A percentile compares a stretch with the other conserved stretches of the same genome.
Evolutionary conservation across 371 early-diverging fungal species (phyloP).

Genomic region (Catenaria anguillulae): DNA sequence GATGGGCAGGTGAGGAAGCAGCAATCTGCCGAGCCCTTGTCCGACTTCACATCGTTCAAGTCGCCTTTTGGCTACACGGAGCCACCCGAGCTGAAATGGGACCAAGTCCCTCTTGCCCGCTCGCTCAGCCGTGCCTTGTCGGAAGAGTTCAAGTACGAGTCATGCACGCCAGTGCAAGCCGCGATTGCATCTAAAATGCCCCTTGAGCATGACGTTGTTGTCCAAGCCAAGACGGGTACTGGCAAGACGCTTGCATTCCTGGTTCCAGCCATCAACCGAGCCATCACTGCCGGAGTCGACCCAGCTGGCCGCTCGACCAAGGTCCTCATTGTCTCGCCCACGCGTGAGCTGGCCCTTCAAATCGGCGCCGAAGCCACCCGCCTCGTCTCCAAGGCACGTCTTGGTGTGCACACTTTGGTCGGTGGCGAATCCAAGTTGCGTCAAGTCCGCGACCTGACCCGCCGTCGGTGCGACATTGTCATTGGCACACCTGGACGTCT

Average conservation of each 20-base stretch:
- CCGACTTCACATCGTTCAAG: conserved; percentile 1
- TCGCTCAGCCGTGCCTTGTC: conserved; percentile 31
- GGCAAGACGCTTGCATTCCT: conserved; percentile 94
- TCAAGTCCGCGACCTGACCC: conserved; percentile 44
- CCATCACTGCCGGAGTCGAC: conserved; percentile 31
- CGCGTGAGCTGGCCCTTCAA: conserved; percentile 93
- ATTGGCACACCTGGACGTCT: conserved; percentile 94
- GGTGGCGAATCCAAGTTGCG: conserved; percentile 69
- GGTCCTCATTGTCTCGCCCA: conserved; percentile 82
- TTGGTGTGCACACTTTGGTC: conserved; percentile 63
- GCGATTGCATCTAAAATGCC: conserved; percentile 58
- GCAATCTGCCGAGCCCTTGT: no score
- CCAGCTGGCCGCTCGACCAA: conserved; percentile 11
- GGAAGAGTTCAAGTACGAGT: conserved; percentile 49
- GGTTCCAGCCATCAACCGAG: conserved; percentile 53
- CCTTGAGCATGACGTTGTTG: conserved; percentile 57
- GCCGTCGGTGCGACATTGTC: conserved; percentile 62
- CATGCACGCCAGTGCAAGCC: conserved; percentile 69
- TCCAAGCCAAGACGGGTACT: conserved; percentile 95
- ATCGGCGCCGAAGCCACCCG: conserved; percentile 71
- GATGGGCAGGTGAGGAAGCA: no score
- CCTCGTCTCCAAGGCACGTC: conserved; percentile 36
- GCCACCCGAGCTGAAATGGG: not conserved
- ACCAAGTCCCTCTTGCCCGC: not conserved
- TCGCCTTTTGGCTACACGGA: not conserved